These are phyloP conservation scores for Cytidiella melzeri DNA, from an alignment of 768 basidiomycete species.

Conservation along the genomic window DNA sequence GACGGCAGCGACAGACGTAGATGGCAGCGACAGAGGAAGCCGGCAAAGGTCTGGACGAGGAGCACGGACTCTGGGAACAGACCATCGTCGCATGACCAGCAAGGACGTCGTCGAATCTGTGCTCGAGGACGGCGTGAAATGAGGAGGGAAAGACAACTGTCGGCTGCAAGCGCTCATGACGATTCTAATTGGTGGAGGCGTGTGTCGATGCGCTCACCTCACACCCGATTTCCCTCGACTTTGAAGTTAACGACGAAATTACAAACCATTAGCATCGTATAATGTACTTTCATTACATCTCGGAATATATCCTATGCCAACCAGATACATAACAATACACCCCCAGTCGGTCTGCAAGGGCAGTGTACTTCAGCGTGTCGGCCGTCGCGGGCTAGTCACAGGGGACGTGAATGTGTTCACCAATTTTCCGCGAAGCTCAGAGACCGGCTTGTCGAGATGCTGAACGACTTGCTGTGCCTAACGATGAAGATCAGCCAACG, in stretches of 20 bases:
- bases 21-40: slow-evolving; percentile 2
- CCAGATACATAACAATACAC: too few species aligned
- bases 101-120: slow-evolving; percentile 16
- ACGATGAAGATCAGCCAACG: neutral
- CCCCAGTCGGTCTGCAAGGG: too few species aligned
- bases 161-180: neutral
- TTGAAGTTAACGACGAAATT: too few species aligned
- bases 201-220: too few species aligned
- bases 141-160: neutral
- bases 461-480: slow-evolving; percentile 20
- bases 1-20: slow-evolving; percentile 15
- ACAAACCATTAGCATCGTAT: too few species aligned
- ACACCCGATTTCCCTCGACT: too few species aligned
- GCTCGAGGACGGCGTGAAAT: neutral
- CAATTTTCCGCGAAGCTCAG: slow-evolving; percentile 16
- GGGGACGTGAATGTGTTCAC: slow-evolving; percentile 15
- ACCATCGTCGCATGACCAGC: slow-evolving; percentile 28
- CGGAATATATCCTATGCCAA: too few species aligned
- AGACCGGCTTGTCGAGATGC: slow-evolving; percentile 22
- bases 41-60: slow-evolving; percentile 6
- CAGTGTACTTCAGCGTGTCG: slow-evolving; percentile 3
- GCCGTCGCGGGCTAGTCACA: slow-evolving; percentile 13
- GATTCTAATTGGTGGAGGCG: too few species aligned
- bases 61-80: slow-evolving; percentile 20
- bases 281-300: too few species aligned